phyloP scores from a whole-genome alignment of 2,329 filamentous ascomycete species.

The Onygenales sp. region DNA sequence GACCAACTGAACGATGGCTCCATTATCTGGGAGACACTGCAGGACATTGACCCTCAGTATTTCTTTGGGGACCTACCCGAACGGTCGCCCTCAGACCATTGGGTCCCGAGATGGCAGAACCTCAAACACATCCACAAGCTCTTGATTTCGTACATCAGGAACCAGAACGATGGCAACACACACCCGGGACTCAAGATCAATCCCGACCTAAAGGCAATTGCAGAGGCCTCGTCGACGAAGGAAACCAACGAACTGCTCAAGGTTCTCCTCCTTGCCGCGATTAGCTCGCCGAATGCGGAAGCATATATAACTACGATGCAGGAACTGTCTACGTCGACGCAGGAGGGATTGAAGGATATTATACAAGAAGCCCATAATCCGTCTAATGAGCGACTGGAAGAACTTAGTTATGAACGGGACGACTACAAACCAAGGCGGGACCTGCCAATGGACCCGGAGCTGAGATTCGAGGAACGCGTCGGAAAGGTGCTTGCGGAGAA shows the following conservation, averaged over 20 bases:
- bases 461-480: slow-evolving; percentile 40
- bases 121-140: slow-evolving; percentile 40
- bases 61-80: slow-evolving; percentile 40
- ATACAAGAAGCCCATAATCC: slow-evolving; percentile 38
- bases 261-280: slow-evolving; percentile 53
- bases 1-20: slow-evolving; percentile 36
- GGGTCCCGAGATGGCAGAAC: slow-evolving; percentile 41
- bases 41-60: slow-evolving; percentile 39
- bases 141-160: slow-evolving; percentile 35
- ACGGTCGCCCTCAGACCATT: slow-evolving; percentile 33
- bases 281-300: slow-evolving; percentile 48
- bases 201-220: slow-evolving; percentile 38
- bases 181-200: slow-evolving; percentile 32
- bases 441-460: slow-evolving; percentile 32
- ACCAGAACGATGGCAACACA: slow-evolving; percentile 34
- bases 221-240: slow-evolving; percentile 32
- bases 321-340: slow-evolving; percentile 32
- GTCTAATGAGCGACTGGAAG: slow-evolving; percentile 27
- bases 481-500: slow-evolving; percentile 44
- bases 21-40: slow-evolving; percentile 39
- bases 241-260: slow-evolving; percentile 49
- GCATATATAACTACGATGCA: slow-evolving; percentile 44
- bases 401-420: slow-evolving; percentile 28
- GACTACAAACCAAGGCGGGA: slow-evolving; percentile 23
- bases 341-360: slow-evolving; percentile 37